phyloP scores from a whole-genome alignment of 257 asterid genomes.

The Capsicum chinense region DNA sequence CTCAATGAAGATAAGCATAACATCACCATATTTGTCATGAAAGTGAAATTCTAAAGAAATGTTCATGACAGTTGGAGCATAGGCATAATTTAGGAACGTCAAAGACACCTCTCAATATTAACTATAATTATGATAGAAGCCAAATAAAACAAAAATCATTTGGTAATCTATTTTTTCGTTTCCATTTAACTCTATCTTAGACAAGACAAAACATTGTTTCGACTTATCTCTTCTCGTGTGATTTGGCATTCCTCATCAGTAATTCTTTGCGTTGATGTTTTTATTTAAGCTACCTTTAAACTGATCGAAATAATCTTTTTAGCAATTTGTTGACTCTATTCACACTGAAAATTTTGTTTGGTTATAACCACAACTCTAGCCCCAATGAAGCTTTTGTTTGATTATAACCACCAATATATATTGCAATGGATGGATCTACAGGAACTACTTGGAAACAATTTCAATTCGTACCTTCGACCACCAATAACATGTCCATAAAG shows the following conservation, averaged over 20 bases:
- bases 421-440: slow-evolving; percentile 11
- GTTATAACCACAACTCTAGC: background rate
- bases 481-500: slow-evolving; percentile 68
- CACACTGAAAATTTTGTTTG: slow-evolving; percentile 20
- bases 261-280: background rate
- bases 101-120: background rate
- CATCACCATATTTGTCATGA: slow-evolving; percentile 1
- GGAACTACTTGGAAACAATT: slow-evolving; percentile 16
- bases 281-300: background rate
- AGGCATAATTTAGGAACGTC: background rate
- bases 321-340: background rate
- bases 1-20: slow-evolving; percentile 21
- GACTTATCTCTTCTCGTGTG: background rate
- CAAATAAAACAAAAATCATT: slow-evolving; percentile 14
- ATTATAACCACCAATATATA: background rate
- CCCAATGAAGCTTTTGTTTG: slow-evolving; percentile 17
- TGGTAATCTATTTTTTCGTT: background rate
- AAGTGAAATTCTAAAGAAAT: slow-evolving; percentile 17
- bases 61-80: background rate
- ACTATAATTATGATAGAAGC: background rate
- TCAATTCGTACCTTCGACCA: slow-evolving; percentile 64
- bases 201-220: slow-evolving; percentile 4
- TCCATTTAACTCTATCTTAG: slow-evolving; percentile 18
- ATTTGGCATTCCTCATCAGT: background rate
- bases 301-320: background rate